Conservation (phyloP, 352 stramenopile genomes). For the Phytophthora niederhauseri region DNA sequence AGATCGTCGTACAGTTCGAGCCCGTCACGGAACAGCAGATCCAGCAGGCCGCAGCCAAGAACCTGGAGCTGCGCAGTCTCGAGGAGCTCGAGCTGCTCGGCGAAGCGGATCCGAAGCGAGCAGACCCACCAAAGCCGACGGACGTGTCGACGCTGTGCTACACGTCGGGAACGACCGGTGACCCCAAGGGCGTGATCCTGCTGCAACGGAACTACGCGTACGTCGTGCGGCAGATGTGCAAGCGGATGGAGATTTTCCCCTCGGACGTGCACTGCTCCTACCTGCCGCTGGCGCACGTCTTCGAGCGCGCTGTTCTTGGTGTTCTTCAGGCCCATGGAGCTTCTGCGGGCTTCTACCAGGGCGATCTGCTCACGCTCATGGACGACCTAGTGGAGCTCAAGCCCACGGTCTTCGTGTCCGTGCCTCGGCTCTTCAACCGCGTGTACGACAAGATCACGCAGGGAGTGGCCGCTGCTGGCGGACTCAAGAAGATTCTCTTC, state of each 20-base stretch:
- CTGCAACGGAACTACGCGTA: conserved; percentile 73
- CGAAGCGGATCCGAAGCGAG: conserved; percentile 28
- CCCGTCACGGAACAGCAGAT: conserved; percentile 35
- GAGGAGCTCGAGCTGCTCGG: conserved; percentile 36
- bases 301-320: conserved; percentile 91
- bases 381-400: conserved; percentile 92
- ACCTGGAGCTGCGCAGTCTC: conserved; percentile 41
- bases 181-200: conserved; percentile 95
- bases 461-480: conserved; percentile 44
- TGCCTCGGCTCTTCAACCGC: conserved; percentile 95
- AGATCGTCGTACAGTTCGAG: conserved; percentile 49
- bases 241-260: conserved; percentile 27
- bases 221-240: conserved; percentile 21
- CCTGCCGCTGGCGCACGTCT: conserved; percentile 96
- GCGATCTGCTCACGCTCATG: conserved; percentile 90
- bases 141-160: conserved; percentile 94
- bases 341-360: conserved; percentile 74
- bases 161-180: conserved; percentile 93
- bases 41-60: conserved; percentile 21
- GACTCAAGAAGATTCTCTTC: conserved; percentile 58
- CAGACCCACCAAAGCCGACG: conserved; percentile 37
- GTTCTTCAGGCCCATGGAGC: conserved; percentile 85
- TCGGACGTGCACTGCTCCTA: conserved; percentile 94
- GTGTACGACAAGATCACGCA: conserved; percentile 95
- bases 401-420: conserved; percentile 92